Conservation (phyloP, 805 yeast genomes). For the Maudiozyma serrabonitensis region DNA sequence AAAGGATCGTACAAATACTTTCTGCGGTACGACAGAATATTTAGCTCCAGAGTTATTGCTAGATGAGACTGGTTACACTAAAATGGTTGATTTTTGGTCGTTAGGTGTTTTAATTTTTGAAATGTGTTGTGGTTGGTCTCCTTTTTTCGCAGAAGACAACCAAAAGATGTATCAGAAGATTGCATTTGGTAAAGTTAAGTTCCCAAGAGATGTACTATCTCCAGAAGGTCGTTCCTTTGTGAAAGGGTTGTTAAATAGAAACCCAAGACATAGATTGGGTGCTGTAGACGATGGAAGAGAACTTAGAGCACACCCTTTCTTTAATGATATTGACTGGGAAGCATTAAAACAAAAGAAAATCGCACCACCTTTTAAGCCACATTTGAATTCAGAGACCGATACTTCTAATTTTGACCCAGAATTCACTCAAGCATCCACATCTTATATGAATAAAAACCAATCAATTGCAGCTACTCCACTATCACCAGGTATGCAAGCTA, state of each 20-base stretch:
- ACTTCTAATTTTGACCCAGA: constrained; percentile 97
- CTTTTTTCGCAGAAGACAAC: constrained; percentile 94
- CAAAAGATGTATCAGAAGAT: constrained; percentile 99
- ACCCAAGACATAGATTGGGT: constrained; percentile 91
- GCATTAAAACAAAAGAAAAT: constrained; percentile 65
- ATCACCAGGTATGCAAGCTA: constrained; percentile 91
- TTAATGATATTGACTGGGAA: constrained; percentile 86
- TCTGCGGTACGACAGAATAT: constrained; percentile 97
- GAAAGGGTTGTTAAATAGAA: constrained; percentile 87
- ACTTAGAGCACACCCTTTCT: constrained; percentile 84
- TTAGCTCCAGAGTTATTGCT: constrained; percentile 92
- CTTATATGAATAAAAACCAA: constrained; percentile 57
- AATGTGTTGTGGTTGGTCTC: constrained; percentile 99
- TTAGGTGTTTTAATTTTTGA: constrained; percentile 93
- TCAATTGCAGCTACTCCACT: constrained; percentile 52
- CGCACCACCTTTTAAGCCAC: constrained; percentile 97
- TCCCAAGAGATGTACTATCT: constrained; percentile 90
- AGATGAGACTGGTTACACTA: constrained; percentile 94
- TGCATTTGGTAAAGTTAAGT: constrained; percentile 95
- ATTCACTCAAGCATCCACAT: constrained; percentile 85
- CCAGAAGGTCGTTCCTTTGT: constrained; percentile 93
- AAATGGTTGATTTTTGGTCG: constrained; percentile 99
- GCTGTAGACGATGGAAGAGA: constrained; percentile 88
- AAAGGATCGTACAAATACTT: constrained; percentile 85
- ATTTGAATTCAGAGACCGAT: constrained; percentile 80